Base-by-base conservation (phyloP, 129 eudicot genomes). In the Silybum marianum region DNA sequence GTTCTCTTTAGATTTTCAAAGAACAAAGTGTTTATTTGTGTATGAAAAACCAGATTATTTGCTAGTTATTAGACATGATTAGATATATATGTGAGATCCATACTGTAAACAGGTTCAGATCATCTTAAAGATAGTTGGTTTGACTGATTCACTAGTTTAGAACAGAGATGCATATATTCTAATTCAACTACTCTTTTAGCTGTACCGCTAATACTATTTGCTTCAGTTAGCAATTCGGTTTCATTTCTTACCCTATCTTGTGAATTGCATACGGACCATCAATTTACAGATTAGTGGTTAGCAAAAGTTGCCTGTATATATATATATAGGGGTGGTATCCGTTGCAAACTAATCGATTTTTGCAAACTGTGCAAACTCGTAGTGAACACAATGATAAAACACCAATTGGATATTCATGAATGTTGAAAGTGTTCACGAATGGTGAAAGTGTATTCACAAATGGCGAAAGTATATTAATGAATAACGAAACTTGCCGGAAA, bases 231-330 rank as follows among this genome's bases (percentile, higher is more conserved):
- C 21, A 51, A 22, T 16, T 51, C 7, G 22, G 22, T 51, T 51
- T 14, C 63, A 51, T 18, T 82, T 66, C 36, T 25, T 39, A 54
- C 25, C 44, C 30, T 34, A 25, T 54, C 30, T 62, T 6, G 23
- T 38, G 40, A 78, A 38, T 60, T 54, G 58, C 65, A 67, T 48
- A 34, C 19, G 48, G n/a, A 13, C 12, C n/a, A 38, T 24, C 81
- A 28, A 9, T 72, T 19, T 23, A 19, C 58, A 71, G 71, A 81
- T 81, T 68, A 34, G 24, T 74, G 21, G 21, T 44, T 79, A 79
- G 51, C n/a, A 71, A 34, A 16, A 2, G 11, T 71, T 80, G 51
- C 71, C 67, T 71, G 38, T 81, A 62, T 18, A 30, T 71, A 28
- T 26, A 26, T 26, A 26, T 26, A 26, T 26, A 26, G 1, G n/a